Percentiles rank a stretch among this genome's conserved stretches.
Conservation (phyloP, 805 yeast genomes). For the Monosporozyma unispora region DNA sequence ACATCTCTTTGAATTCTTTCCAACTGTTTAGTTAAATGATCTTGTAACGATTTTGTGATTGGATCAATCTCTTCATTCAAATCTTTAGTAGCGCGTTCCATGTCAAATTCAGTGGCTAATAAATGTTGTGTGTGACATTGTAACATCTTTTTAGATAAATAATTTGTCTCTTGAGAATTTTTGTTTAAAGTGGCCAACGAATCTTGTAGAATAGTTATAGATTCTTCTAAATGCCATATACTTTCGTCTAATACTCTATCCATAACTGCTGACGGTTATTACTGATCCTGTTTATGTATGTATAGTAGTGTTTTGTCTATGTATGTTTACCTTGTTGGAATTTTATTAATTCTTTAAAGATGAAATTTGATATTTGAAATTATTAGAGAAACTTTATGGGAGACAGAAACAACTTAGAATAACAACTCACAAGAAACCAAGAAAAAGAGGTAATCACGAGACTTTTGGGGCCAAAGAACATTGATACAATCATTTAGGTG, state of each 20-base stretch:
- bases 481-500: no score
- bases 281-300: background rate
- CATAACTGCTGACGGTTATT: no score
- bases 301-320: background rate
- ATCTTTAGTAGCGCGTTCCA: conserved; percentile 27
- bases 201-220: conserved; percentile 14
- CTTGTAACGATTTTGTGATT: conserved; percentile 19
- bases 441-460: background rate
- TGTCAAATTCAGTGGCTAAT: conserved; percentile 28
- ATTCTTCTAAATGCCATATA: conserved; percentile 16
- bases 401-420: background rate
- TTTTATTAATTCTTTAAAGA: background rate
- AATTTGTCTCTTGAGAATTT: conserved; percentile 15
- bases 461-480: background rate
- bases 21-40: conserved; percentile 21
- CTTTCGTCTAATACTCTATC: conserved; percentile 18
- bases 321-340: background rate
- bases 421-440: background rate
- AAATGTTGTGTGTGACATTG: conserved; percentile 23
- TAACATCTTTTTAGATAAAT: conserved; percentile 18
- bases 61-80: conserved; percentile 28
- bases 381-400: background rate
- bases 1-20: conserved; percentile 21
- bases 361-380: background rate
- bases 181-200: conserved; percentile 15